Base-by-base conservation (phyloP, 208 protist species). In the Trypanosoma boissoni region DNA sequence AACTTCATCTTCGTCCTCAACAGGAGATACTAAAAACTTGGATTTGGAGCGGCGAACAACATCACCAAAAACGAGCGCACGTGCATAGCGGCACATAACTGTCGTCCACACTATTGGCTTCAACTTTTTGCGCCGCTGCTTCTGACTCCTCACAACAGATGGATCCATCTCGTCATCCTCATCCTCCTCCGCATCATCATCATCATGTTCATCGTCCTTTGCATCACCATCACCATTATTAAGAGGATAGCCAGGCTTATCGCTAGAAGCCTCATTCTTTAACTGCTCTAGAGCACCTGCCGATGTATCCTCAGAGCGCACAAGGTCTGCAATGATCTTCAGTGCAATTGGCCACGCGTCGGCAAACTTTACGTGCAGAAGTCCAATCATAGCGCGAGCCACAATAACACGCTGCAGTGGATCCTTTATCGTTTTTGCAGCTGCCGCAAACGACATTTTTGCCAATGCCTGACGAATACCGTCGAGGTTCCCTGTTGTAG, bases 291-390 rank as follows among this genome's bases (percentile, higher is more conserved):
- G 16, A 12, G 18, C 10, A 16, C 3, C 5, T 24, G 56, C 27
- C 8, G 64, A 58, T 2, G 82, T 88, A 18, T 76, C 58, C 66
- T 95, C 88, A 14, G 41, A 50, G 2, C 72, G 46, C n/a, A 91
- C 75, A 24, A 92, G 77, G 28, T 61, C 60, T 32, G 74, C 58
- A 10, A 92, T 54, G 16, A 92, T 74, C 58, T 78, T 72, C 27
- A 78, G 55, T 16, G 83, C 88, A 37, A 80, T 68, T 5, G 68
- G 59, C 85, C 85, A 92, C 18, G 79, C 85, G 10, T 69, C 81
- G 12, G 88, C 63, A 63, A 85, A 95, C 61, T 88, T 87, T 7
- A 88, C 50, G 69, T 95, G 83, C 28, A 92, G 72, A 6, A 95
- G 63, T 6, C 88, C 88, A 8, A 95, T 68, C 78, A 89, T 88